Percentiles rank a stretch among this genome's conserved stretches.
These are phyloP conservation scores for Coemansia sp. DNA, from an alignment of 192 early-diverging fungal genomes.

Conservation along the genomic window DNA sequence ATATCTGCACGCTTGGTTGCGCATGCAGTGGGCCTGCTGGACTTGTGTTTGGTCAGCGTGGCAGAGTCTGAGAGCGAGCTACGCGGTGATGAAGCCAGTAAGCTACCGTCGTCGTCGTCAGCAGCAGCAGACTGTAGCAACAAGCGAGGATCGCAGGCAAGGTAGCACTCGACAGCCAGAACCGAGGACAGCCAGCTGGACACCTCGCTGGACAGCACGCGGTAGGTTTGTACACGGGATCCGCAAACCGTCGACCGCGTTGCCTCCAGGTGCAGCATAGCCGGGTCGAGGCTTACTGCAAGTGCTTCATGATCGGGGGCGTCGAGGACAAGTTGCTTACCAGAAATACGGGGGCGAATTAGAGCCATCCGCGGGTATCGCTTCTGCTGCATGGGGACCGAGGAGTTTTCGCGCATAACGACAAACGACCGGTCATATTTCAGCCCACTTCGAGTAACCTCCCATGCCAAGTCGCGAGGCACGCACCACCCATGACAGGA, in stretches of 20 bases:
- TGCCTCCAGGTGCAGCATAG: slow-evolving; percentile 20
- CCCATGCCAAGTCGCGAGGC: slow-evolving; percentile 22
- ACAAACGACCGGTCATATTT: slow-evolving; percentile 40
- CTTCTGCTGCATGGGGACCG: slow-evolving; percentile 65
- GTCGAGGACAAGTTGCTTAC: slow-evolving; percentile 50
- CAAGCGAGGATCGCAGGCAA: slow-evolving; percentile 45
- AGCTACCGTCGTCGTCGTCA: neutral
- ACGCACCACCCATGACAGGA: slow-evolving; percentile 64
- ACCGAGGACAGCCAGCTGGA: slow-evolving; percentile 53
- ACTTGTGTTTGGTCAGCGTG: neutral
- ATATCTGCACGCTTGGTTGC: slow-evolving; percentile 10
- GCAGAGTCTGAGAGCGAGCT: neutral
- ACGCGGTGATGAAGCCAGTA: neutral
- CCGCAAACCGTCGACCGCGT: slow-evolving; percentile 32
- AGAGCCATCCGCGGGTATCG: slow-evolving; percentile 61
- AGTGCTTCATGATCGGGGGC: slow-evolving; percentile 28
- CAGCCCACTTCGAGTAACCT: slow-evolving; percentile 35
- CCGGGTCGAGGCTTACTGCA: slow-evolving; percentile 27
- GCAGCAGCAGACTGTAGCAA: neutral
- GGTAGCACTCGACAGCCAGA: slow-evolving; percentile 45
- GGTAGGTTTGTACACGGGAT: slow-evolving; percentile 15
- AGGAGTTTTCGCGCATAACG: slow-evolving; percentile 42
- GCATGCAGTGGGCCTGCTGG: neutral
- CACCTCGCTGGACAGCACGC: slow-evolving; percentile 23
- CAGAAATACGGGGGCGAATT: slow-evolving; percentile 54